Conservation (phyloP, 2,329 filamentous ascomycete species). For the Talaromyces sp. region DNA sequence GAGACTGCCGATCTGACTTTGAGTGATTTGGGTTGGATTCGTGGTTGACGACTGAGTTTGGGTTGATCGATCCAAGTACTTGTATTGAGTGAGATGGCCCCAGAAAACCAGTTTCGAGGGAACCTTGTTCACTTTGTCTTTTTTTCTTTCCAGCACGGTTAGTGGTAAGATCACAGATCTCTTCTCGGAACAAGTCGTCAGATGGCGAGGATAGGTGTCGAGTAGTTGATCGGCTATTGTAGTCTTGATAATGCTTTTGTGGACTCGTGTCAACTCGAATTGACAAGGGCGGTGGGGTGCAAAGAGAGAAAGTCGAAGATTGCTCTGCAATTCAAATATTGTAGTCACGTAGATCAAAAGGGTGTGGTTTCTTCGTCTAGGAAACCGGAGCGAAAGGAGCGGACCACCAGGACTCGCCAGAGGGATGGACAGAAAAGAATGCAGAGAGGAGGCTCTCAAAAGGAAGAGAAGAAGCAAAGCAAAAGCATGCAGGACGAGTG, state of each 20-base stretch:
- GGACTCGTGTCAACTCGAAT: not conserved
- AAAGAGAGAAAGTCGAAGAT: slow-evolving; percentile 7
- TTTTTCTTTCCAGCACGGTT: not conserved
- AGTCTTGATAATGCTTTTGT: not conserved
- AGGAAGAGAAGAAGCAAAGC: not conserved
- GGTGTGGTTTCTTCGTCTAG: slow-evolving; percentile 13
- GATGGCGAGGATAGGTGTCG: not conserved
- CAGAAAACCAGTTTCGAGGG: not conserved
- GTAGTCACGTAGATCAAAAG: slow-evolving; percentile 3
- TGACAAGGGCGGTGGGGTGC: not conserved
- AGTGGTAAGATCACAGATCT: slow-evolving; percentile 8
- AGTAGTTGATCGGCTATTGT: not conserved
- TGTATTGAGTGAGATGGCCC: not conserved
- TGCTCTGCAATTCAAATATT: slow-evolving; percentile 10
- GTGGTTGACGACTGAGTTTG: not conserved
- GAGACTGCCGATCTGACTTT: not conserved
- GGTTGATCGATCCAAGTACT: not conserved
- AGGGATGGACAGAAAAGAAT: slow-evolving; percentile 10
- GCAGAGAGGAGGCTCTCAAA: slow-evolving; percentile 7
- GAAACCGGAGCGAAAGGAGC: slow-evolving; percentile 25
- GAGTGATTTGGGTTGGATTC: not conserved
- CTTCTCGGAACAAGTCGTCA: not conserved
- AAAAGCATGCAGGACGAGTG: not conserved
- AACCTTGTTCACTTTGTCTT: not conserved
- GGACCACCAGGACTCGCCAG: slow-evolving; percentile 34